These are phyloP conservation scores for Ustilago crameri DNA, from an alignment of 1,284 basidiomycete genomes.

Conservation along the genomic window DNA sequence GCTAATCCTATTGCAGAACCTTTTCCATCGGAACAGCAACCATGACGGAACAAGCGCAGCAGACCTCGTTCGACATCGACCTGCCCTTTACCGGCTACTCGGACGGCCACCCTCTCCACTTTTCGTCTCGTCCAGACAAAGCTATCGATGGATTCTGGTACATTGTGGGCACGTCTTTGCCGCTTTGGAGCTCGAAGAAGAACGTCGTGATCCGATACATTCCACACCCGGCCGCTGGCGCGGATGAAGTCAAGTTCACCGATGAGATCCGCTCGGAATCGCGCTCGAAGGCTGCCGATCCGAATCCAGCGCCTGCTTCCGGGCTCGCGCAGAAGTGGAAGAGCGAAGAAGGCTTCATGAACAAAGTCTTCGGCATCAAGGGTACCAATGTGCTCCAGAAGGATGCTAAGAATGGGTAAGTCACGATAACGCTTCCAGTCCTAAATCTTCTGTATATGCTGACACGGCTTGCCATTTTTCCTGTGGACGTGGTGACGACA, in stretches of 20 bases:
- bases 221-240: slow-evolving; percentile 8
- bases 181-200: slow-evolving; percentile 46
- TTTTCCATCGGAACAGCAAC: not conserved
- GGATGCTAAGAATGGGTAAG: slow-evolving; percentile 48
- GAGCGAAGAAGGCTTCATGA: slow-evolving; percentile 31
- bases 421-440: not conserved
- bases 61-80: slow-evolving; percentile 39
- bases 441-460: not conserved
- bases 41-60: slow-evolving; percentile 2
- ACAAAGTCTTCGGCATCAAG: slow-evolving; percentile 46
- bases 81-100: slow-evolving; percentile 40
- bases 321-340: slow-evolving; percentile 35
- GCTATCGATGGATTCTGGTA: slow-evolving; percentile 43
- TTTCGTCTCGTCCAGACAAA: slow-evolving; percentile 22
- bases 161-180: slow-evolving; percentile 38
- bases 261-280: slow-evolving; percentile 49
- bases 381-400: slow-evolving; percentile 47
- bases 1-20: too few species aligned
- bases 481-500: not conserved
- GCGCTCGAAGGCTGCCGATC: slow-evolving; percentile 17
- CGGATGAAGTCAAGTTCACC: slow-evolving; percentile 36
- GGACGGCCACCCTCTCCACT: slow-evolving; percentile 30
- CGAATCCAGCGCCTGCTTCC: slow-evolving; percentile 7
- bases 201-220: slow-evolving; percentile 49
- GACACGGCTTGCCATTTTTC: not conserved